Evolutionary conservation across 2,329 filamentous ascomycete genomes (phyloP).

Genomic region (Cercospora nicotianae): DNA sequence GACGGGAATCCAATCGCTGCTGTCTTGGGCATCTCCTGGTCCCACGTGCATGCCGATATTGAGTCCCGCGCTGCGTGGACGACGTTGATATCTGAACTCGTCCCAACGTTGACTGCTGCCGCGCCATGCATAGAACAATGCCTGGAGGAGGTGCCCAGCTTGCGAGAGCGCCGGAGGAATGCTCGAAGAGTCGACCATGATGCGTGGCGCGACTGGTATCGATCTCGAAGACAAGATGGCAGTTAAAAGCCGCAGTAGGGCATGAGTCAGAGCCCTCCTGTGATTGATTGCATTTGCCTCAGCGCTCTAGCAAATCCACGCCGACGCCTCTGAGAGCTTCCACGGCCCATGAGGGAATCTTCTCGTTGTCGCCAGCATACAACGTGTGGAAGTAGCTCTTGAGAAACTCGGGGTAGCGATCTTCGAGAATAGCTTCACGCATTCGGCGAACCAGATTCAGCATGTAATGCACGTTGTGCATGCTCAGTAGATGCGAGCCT

Average conservation of each 20-base stretch:
- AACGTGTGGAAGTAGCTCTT: conserved; percentile 73
- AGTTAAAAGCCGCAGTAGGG: neutral
- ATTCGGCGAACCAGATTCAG: conserved; percentile 76
- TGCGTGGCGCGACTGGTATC: neutral
- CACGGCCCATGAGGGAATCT: conserved; percentile 82
- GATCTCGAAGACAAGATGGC: too few relatives aligned
- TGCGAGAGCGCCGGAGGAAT: neutral
- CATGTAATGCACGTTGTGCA: conserved; percentile 95
- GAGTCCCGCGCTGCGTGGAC: neutral
- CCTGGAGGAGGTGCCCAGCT: neutral
- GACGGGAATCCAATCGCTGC: neutral
- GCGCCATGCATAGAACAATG: conserved; percentile 4
- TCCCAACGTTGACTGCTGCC: neutral
- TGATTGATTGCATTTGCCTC: neutral
- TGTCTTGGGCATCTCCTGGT: neutral
- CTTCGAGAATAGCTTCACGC: conserved; percentile 58
- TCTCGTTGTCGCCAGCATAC: conserved; percentile 62
- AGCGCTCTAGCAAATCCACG: conserved; percentile 63
- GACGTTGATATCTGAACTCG: neutral
- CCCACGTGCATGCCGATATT: neutral
- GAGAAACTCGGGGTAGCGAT: conserved; percentile 72
- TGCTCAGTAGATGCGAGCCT: conserved; percentile 79
- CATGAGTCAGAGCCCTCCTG: neutral
- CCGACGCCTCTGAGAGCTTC: conserved; percentile 75
- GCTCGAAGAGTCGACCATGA: neutral